phyloP scores from a whole-genome alignment of 495 filamentous ascomycete species.

The Tuber aestivum region DNA sequence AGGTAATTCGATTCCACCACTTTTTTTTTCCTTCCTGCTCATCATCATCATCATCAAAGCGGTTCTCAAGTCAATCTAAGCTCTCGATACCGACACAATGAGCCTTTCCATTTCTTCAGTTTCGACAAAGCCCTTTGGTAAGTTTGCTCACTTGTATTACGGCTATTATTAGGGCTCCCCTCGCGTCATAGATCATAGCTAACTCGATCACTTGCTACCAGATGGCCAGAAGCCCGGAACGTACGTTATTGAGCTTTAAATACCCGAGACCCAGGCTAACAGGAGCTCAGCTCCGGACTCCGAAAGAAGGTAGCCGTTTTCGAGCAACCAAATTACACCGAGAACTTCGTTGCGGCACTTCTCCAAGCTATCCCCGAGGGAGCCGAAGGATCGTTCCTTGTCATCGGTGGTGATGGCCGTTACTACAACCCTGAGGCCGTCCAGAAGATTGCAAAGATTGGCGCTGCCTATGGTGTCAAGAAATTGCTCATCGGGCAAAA shows the following conservation, averaged over 20 bases:
- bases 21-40: not conserved
- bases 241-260: conserved; percentile 58
- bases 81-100: conserved; percentile 14
- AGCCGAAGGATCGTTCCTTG: conserved; percentile 75
- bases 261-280: conserved; percentile 32
- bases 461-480: conserved; percentile 95
- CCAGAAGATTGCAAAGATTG: conserved; percentile 94
- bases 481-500: conserved; percentile 93
- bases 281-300: conserved; percentile 70
- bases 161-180: not conserved
- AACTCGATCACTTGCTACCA: conserved; percentile 21
- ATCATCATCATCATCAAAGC: not conserved
- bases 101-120: conserved; percentile 34
- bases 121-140: conserved; percentile 38
- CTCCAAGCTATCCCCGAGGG: conserved; percentile 95
- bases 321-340: conserved; percentile 89
- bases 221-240: conserved; percentile 96
- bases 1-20: not conserved
- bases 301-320: conserved; percentile 98
- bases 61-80: not conserved
- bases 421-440: conserved; percentile 96
- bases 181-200: not conserved
- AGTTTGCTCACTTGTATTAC: conserved; percentile 5
- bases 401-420: conserved; percentile 95
- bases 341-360: conserved; percentile 88